Percentiles rank a stretch among this genome's conserved stretches.
phyloP scores from a whole-genome alignment of 345 rosid genomes.

The Melaleuca quinquenervia region DNA sequence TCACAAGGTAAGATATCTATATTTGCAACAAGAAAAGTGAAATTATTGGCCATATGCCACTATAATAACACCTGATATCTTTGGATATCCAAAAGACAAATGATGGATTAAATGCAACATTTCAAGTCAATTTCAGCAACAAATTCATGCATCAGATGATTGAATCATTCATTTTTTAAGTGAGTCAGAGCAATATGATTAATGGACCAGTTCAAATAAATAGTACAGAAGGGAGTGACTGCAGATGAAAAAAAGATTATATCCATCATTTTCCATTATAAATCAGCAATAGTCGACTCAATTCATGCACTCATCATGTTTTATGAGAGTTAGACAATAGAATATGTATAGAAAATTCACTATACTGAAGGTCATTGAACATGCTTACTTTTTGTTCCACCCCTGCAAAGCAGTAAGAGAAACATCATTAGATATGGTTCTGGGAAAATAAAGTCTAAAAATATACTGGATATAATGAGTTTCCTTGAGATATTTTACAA shows the following conservation, averaged over 20 bases:
- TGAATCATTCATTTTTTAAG: neutral
- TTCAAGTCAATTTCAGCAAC: neutral
- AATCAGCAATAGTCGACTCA: neutral
- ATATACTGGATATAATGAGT: neutral
- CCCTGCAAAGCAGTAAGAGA: slow-evolving; percentile 55
- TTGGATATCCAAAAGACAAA: neutral
- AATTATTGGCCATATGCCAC: neutral
- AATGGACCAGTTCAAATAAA: neutral
- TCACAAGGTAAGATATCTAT: neutral
- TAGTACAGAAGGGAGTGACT: neutral
- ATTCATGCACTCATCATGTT: neutral
- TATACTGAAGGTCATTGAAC: neutral
- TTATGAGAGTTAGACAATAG: neutral
- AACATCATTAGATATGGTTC: neutral
- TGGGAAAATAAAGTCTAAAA: neutral
- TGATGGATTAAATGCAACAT: neutral
- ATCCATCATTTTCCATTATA: neutral
- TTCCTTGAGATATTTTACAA: neutral
- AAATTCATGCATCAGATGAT: neutral
- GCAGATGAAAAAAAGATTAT: neutral
- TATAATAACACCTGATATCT: neutral
- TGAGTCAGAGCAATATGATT: neutral
- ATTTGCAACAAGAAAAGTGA: neutral
- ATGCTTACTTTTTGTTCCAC: slow-evolving; percentile 96
- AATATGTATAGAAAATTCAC: neutral